A percentile compares a stretch with the other conserved stretches of the same genome.
Evolutionary conservation across 768 basidiomycete species (phyloP).

Genomic region (Psilocybe cubensis): DNA sequence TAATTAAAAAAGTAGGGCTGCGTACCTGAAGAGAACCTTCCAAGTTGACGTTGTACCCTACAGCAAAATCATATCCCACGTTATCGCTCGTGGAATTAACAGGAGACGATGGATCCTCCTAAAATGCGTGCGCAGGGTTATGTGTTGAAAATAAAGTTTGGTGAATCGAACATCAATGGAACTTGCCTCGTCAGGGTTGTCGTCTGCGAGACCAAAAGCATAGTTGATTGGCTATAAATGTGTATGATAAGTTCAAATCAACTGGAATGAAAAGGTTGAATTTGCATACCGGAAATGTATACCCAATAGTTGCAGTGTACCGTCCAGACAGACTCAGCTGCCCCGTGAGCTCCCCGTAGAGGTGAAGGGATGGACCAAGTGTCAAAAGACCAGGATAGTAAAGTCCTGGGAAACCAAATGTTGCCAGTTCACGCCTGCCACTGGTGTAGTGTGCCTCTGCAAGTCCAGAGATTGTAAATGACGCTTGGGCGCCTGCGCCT

Average conservation of each 20-base stretch:
- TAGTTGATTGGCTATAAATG: background rate
- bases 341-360: background rate
- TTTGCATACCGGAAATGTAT: background rate
- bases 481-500: slow-evolving; percentile 17
- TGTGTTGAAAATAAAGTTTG: no score
- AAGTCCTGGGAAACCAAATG: slow-evolving; percentile 27
- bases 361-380: slow-evolving; percentile 21
- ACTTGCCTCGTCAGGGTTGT: no score
- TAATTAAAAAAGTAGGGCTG: no score
- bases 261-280: background rate
- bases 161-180: no score
- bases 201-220: background rate
- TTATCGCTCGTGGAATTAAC: no score
- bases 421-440: slow-evolving; percentile 9
- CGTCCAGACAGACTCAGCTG: background rate
- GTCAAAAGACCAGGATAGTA: slow-evolving; percentile 28
- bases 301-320: background rate
- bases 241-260: no score
- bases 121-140: no score
- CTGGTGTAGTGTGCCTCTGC: slow-evolving; percentile 18
- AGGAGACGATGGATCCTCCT: no score
- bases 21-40: no score
- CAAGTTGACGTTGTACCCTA: no score
- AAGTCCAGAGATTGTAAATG: slow-evolving; percentile 20
- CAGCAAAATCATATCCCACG: no score